A percentile compares a stretch with the other conserved stretches of the same genome.
Evolutionary conservation across 345 rosid genomes (phyloP).

Genomic region (Turritis glabra): DNA sequence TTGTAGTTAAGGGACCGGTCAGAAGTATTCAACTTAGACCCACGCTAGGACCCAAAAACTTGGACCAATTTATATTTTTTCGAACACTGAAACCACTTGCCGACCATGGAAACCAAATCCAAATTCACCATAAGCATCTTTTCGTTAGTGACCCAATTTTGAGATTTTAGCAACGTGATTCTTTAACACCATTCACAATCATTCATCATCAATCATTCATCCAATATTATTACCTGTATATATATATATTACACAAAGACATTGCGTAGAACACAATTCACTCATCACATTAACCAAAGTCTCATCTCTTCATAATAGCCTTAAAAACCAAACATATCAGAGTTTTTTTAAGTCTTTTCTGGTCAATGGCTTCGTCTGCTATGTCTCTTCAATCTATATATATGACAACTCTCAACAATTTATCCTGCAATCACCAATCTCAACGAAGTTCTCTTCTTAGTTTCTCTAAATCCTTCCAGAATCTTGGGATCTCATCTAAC

Average conservation of each 20-base stretch:
- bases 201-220: not conserved
- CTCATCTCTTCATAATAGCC: not conserved
- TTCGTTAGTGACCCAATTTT: not conserved
- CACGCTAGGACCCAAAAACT: not conserved
- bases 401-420: constrained; percentile 12
- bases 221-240: not conserved
- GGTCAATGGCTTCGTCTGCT: constrained; percentile 20
- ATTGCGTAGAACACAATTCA: constrained; percentile 18
- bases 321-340: not conserved
- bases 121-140: not conserved
- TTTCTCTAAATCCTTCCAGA: constrained; percentile 27
- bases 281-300: constrained; percentile 5
- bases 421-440: not conserved
- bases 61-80: constrained; percentile 4
- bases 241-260: not conserved
- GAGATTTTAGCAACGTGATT: constrained; percentile 21
- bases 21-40: not conserved
- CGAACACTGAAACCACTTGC: not conserved
- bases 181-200: too few relatives aligned
- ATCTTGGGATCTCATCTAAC: constrained; percentile 30
- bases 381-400: constrained; percentile 29
- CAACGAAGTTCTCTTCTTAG: constrained; percentile 23
- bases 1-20: constrained; percentile 20
- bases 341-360: not conserved
- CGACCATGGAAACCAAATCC: constrained; percentile 27